Base-by-base conservation (phyloP, 208 protist species). In the Trypanosoma scelopori region DNA sequence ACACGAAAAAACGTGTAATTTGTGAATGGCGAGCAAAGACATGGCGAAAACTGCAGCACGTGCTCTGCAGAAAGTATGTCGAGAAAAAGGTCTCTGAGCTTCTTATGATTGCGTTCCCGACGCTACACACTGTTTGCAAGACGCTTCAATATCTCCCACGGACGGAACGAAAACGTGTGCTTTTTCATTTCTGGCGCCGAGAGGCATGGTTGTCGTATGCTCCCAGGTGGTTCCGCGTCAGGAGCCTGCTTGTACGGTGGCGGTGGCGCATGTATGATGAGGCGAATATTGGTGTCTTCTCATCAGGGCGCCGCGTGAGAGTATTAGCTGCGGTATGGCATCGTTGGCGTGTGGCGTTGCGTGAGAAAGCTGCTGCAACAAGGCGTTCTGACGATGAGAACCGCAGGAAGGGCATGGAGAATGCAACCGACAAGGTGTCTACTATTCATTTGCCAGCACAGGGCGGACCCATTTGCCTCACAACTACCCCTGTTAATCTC, bases 121-220 rank as follows among this genome's bases (percentile, higher is more conserved):
- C 55, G 0, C 20, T 28, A 52, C 47, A 64, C 53, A 39, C 53
- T 18, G 58, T 68, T 18, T 52, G 18, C 39, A 61, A n/a, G 15
- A 66, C 39, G 16, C 37, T 74, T 7, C 35, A 45, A 39, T 22
- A 68, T 43, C 53, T 74, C n/a, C 69, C 50, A 30, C 59, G 61
- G 15, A 56, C 45, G 1, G 69, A 67, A 23, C 59, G 53, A 22
- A 74, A 74, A 52, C 60, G 60, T 27, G 52, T 74, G 18, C 13
- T 74, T 1, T 64, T 74, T 56, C 49, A 51, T 7, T 53, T 63
- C 22, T 74, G 69, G 69, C 53, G 32, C 3, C 53, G 67, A 28
- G 51, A 58, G 23, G 53, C 69, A 15, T 23, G 46, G 32, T 18
- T 35, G 18, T 61, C 37, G 23, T 74, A 74, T 27, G 46, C 60